Evolutionary conservation across 495 filamentous ascomycete species (phyloP).

Genomic region (Thozetella sp.): DNA sequence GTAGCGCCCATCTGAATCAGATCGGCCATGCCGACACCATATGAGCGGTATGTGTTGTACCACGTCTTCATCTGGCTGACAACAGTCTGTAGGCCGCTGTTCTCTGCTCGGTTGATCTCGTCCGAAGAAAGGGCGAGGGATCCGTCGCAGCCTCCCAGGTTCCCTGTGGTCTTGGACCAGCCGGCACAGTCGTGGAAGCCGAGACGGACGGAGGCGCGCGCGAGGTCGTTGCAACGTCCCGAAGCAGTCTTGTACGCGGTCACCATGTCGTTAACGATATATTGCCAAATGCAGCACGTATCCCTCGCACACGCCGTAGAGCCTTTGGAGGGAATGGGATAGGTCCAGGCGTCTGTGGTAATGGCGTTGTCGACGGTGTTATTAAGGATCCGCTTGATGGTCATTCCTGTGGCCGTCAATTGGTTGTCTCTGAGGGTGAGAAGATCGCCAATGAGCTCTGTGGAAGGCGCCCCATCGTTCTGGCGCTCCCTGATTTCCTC

Average conservation of each 20-base stretch:
- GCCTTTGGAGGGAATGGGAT: constrained; percentile 21
- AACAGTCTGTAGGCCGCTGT: constrained; percentile 31
- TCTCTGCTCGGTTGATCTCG: constrained; percentile 25
- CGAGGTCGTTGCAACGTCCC: constrained; percentile 25
- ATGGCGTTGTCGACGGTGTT: constrained; percentile 5
- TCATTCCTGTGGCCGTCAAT: constrained; percentile 16
- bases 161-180: constrained; percentile 28
- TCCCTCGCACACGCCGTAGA: constrained; percentile 24
- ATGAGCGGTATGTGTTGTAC: constrained; percentile 25
- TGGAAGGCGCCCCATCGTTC: constrained; percentile 17
- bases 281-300: constrained; percentile 42
- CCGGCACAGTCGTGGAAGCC: constrained; percentile 40
- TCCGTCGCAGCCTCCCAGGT: constrained; percentile 36
- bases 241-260: constrained; percentile 15
- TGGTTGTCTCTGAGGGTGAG: constrained; percentile 7
- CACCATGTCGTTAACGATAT: constrained; percentile 36
- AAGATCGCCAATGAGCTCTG: constrained; percentile 35
- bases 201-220: constrained; percentile 35
- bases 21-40: constrained; percentile 39
- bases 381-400: constrained; percentile 28
- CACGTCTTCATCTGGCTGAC: constrained; percentile 24
- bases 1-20: constrained; percentile 39
- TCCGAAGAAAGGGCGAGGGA: constrained; percentile 32
- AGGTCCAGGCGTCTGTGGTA: constrained; percentile 18
- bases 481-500: background rate